Percentiles rank a stretch among this genome's conserved stretches.
Evolutionary conservation across 2,329 filamentous ascomycete genomes (phyloP).

Genomic region (Claviceps sp.): DNA sequence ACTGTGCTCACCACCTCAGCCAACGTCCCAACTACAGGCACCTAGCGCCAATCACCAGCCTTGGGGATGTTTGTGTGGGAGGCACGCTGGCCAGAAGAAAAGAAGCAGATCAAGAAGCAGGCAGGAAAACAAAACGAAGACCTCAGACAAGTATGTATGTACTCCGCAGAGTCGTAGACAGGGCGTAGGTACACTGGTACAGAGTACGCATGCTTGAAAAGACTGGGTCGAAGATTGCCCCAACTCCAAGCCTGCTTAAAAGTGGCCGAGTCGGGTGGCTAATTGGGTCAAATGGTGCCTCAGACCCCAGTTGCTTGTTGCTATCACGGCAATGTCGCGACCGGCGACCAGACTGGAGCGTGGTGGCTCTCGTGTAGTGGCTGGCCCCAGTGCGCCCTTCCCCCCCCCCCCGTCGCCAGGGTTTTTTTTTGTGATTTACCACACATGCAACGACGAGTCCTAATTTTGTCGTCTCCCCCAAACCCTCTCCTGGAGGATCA

Average conservation of each 20-base stretch:
- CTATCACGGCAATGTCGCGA: neutral
- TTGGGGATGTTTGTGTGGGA: neutral
- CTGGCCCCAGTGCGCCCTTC: neutral
- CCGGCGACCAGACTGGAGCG: neutral
- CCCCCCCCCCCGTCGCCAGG: neutral
- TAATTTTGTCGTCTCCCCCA: neutral
- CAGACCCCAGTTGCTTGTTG: neutral
- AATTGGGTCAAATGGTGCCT: neutral
- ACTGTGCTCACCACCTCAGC: neutral
- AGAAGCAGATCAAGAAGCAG: too few relatives aligned
- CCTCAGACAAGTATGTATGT: neutral
- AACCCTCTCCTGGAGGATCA: constrained; percentile 3
- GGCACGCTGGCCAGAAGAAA: too few relatives aligned
- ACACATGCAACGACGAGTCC: neutral
- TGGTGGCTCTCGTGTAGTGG: neutral
- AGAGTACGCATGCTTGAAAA: neutral
- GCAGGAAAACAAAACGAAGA: neutral
- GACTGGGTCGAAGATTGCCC: neutral
- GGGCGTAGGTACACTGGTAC: too few relatives aligned
- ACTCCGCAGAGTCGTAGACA: too few relatives aligned
- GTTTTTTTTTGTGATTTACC: constrained; percentile 1
- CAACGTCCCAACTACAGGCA: neutral
- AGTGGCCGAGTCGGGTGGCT: neutral
- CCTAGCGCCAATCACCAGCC: neutral
- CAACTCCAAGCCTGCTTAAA: neutral